Conservation (phyloP, 2,329 filamentous ascomycete genomes). For the Venturia nashicola region DNA sequence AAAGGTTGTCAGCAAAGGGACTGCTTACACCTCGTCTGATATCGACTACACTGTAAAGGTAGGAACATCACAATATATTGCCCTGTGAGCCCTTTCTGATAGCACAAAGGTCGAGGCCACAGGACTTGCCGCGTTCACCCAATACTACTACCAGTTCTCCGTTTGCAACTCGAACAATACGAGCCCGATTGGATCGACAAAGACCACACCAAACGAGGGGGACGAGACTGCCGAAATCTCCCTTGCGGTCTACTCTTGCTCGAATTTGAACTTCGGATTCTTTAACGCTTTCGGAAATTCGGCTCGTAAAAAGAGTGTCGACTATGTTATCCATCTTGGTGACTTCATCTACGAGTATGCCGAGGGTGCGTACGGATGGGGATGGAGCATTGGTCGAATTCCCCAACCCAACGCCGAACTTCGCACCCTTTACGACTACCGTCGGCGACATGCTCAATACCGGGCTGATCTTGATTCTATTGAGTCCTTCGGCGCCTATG, state of each 20-base stretch:
- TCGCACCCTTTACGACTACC: conserved; percentile 31
- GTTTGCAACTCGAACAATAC: conserved; percentile 51
- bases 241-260: conserved; percentile 58
- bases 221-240: conserved; percentile 46
- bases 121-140: conserved; percentile 49
- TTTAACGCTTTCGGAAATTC: conserved; percentile 24
- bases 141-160: conserved; percentile 59
- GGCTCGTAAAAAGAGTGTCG: conserved; percentile 13
- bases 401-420: conserved; percentile 25
- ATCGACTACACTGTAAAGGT: conserved; percentile 67
- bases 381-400: conserved; percentile 20
- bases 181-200: conserved; percentile 54
- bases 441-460: conserved; percentile 28
- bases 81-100: conserved; percentile 61
- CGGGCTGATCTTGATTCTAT: conserved; percentile 29
- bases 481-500: conserved; percentile 26
- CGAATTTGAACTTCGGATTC: conserved; percentile 11
- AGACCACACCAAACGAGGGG: conserved; percentile 49
- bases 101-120: conserved; percentile 61
- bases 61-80: conserved; percentile 31
- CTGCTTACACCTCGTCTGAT: conserved; percentile 57
- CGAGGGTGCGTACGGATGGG: conserved; percentile 25
- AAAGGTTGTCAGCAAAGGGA: conserved; percentile 42
- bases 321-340: conserved; percentile 21
- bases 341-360: conserved; percentile 33